A percentile compares a stretch with the other conserved stretches of the same genome.
These are phyloP conservation scores for Alternaria sp. DNA, from an alignment of 2,329 filamentous ascomycete genomes.

Conservation along the genomic window DNA sequence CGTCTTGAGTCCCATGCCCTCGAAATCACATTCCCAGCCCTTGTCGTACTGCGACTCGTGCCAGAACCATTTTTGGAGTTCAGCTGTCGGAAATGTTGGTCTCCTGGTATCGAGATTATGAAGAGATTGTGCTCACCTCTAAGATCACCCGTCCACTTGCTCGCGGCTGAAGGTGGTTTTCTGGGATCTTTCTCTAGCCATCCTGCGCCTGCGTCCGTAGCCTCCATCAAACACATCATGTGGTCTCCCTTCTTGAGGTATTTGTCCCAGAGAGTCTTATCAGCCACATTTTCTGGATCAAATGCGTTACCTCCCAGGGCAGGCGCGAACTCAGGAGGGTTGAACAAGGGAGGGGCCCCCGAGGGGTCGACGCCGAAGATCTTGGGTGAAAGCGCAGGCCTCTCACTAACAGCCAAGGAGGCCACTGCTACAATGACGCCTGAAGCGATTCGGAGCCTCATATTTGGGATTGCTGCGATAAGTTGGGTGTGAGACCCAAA, in stretches of 20 bases:
- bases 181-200: constrained; percentile 15
- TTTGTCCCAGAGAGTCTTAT: constrained; percentile 19
- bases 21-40: constrained; percentile 15
- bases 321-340: neutral
- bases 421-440: neutral
- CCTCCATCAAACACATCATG: constrained; percentile 28
- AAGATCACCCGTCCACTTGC: constrained; percentile 28
- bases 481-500: neutral
- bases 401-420: neutral
- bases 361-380: neutral
- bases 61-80: constrained; percentile 27
- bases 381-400: neutral
- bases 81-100: constrained; percentile 4
- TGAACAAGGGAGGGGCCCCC: neutral
- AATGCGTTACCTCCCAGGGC: constrained; percentile 9
- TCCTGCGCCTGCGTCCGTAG: constrained; percentile 27
- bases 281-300: constrained; percentile 8
- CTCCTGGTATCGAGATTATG: neutral
- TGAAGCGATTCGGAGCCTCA: neutral
- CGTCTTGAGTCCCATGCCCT: constrained; percentile 7
- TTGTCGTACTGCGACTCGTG: neutral
- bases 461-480: neutral
- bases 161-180: constrained; percentile 27
- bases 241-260: constrained; percentile 21
- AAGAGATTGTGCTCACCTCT: neutral